phyloP scores from a whole-genome alignment of 768 basidiomycete species.

The Phylloporus arenicola region DNA sequence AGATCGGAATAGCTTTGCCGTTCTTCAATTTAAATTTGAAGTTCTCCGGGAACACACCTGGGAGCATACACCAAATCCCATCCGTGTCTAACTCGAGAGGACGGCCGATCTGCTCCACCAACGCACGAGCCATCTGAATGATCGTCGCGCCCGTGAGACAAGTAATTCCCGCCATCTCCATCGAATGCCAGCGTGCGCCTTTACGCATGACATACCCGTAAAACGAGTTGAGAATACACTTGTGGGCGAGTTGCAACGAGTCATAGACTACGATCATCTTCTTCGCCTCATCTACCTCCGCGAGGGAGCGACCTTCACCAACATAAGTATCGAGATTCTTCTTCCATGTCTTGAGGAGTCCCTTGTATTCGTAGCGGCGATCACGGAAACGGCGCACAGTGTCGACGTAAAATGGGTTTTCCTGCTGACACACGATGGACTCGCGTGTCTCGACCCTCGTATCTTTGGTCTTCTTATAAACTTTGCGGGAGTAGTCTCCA shows the following conservation, averaged over 20 bases:
- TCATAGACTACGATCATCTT: slow-evolving; percentile 99
- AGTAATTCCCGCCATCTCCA: slow-evolving; percentile 99
- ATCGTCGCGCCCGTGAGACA: slow-evolving; percentile 96
- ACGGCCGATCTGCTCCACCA: slow-evolving; percentile 96
- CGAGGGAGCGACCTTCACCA: slow-evolving; percentile 64
- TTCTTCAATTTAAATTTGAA: slow-evolving; percentile 89
- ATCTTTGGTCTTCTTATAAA: slow-evolving; percentile 97
- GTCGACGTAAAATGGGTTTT: slow-evolving; percentile 99
- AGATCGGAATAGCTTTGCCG: slow-evolving; percentile 85
- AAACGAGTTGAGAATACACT: slow-evolving; percentile 99
- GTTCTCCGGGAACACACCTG: slow-evolving; percentile 95
- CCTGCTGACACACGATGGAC: slow-evolving; percentile 93
- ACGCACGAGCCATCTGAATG: slow-evolving; percentile 96
- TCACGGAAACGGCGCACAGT: slow-evolving; percentile 97
- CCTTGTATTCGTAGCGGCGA: slow-evolving; percentile 98
- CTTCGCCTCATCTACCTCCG: slow-evolving; percentile 93
- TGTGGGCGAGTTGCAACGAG: slow-evolving; percentile 97
- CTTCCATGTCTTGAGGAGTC: slow-evolving; percentile 98
- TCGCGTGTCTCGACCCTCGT: slow-evolving; percentile 92
- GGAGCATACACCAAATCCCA: slow-evolving; percentile 99
- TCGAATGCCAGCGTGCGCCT: slow-evolving; percentile 98
- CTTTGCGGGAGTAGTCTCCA: slow-evolving; percentile 97
- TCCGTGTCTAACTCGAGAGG: slow-evolving; percentile 98
- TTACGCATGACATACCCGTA: slow-evolving; percentile 99
- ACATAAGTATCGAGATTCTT: slow-evolving; percentile 82